These are phyloP conservation scores for Penicillium diatomitis DNA, from an alignment of 495 filamentous ascomycete genomes.

Conservation along the genomic window DNA sequence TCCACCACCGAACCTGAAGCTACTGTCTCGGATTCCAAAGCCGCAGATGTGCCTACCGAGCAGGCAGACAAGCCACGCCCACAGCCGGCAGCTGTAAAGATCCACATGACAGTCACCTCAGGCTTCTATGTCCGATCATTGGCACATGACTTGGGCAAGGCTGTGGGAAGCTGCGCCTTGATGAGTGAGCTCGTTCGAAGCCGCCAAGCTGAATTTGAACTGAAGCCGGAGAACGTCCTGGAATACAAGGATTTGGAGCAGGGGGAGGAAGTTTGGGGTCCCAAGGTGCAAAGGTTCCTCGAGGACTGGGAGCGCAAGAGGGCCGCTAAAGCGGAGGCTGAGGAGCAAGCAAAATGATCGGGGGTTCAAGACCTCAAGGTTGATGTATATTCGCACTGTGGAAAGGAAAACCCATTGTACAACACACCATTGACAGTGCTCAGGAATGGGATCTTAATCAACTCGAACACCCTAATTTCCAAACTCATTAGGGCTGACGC, in stretches of 20 bases:
- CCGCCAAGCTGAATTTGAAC: constrained; percentile 68
- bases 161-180: constrained; percentile 68
- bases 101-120: constrained; percentile 87
- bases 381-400: background rate
- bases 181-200: constrained; percentile 81
- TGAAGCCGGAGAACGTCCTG: constrained; percentile 57
- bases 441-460: no score
- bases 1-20: constrained; percentile 8
- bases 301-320: constrained; percentile 47
- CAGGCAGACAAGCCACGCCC: constrained; percentile 14
- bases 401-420: background rate
- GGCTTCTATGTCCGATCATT: constrained; percentile 96
- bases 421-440: background rate
- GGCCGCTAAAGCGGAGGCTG: constrained; percentile 12
- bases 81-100: constrained; percentile 59
- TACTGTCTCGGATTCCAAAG: constrained; percentile 10
- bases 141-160: constrained; percentile 82
- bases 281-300: constrained; percentile 59
- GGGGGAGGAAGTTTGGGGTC: constrained; percentile 76
- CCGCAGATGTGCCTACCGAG: constrained; percentile 3
- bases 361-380: background rate
- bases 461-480: no score
- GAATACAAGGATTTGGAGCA: constrained; percentile 73
- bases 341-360: background rate
- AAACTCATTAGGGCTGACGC: no score